Conservation (phyloP, 768 basidiomycete species). For the Lactarius sanguifluus region DNA sequence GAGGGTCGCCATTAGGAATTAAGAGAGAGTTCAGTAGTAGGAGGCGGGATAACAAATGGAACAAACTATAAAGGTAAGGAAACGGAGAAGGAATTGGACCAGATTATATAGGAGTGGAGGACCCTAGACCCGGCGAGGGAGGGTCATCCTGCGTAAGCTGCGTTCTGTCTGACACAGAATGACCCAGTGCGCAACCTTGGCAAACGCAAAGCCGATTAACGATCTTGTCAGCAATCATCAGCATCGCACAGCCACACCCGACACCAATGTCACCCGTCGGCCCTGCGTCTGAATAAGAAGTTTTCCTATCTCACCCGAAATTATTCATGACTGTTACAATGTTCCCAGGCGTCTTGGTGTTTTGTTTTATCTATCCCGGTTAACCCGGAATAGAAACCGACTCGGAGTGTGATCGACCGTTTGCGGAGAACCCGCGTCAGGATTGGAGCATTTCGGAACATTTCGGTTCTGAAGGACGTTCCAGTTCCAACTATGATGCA, state of each 20-base stretch:
- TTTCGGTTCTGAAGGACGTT: neutral
- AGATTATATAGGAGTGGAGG: slow-evolving; percentile 1
- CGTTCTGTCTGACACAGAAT: too few relatives aligned
- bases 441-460: neutral
- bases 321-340: neutral
- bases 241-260: neutral
- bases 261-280: too few relatives aligned
- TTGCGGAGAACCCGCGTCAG: neutral
- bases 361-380: too few relatives aligned
- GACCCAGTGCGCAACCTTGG: neutral
- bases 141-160: neutral
- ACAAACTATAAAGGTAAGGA: neutral
- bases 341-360: neutral
- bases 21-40: neutral
- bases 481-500: neutral
- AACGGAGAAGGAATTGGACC: neutral
- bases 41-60: neutral
- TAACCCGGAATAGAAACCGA: too few relatives aligned
- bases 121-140: slow-evolving; percentile 9
- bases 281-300: neutral
- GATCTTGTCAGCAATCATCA: slow-evolving; percentile 1
- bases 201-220: neutral
- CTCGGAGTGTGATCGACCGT: neutral
- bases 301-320: neutral
- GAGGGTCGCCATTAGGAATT: slow-evolving; percentile 16